These are phyloP conservation scores for Lecanosticta acicola DNA, from an alignment of 2,329 filamentous ascomycete species.

Conservation along the genomic window DNA sequence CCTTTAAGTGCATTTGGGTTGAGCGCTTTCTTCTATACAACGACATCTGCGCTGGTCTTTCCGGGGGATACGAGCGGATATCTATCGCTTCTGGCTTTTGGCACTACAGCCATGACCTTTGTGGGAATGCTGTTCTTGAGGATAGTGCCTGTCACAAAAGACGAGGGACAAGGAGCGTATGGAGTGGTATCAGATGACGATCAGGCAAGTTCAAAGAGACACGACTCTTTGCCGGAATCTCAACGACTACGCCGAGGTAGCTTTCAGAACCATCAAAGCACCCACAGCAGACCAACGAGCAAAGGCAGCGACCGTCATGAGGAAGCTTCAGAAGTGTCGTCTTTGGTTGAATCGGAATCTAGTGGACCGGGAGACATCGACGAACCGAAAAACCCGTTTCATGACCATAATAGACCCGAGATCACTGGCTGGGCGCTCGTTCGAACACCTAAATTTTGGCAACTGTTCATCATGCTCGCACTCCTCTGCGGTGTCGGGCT, in stretches of 20 bases:
- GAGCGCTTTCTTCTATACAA: slow-evolving; percentile 93
- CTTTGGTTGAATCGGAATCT: slow-evolving; percentile 63
- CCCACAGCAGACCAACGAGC: slow-evolving; percentile 9
- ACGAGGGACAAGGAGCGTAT: slow-evolving; percentile 48
- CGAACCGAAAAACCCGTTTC: slow-evolving; percentile 35
- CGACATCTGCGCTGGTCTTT: slow-evolving; percentile 69
- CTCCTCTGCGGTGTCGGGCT: slow-evolving; percentile 88
- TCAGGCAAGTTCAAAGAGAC: slow-evolving; percentile 14
- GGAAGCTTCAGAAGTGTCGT: slow-evolving; percentile 66
- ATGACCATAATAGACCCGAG: slow-evolving; percentile 72
- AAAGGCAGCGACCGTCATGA: slow-evolving; percentile 29
- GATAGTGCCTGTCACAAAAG: slow-evolving; percentile 49
- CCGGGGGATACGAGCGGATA: slow-evolving; percentile 78
- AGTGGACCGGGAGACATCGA: slow-evolving; percentile 48
- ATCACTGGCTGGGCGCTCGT: slow-evolving; percentile 78
- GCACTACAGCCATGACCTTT: slow-evolving; percentile 71
- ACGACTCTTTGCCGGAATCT: slow-evolving; percentile 8
- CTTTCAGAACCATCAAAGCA: background rate
- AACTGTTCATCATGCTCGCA: slow-evolving; percentile 79
- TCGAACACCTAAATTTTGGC: slow-evolving; percentile 75
- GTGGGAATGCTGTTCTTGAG: slow-evolving; percentile 79
- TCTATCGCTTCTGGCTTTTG: slow-evolving; percentile 70
- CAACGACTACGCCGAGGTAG: slow-evolving; percentile 15
- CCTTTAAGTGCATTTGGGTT: slow-evolving; percentile 88
- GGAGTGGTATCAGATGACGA: slow-evolving; percentile 47